These are phyloP conservation scores for Pterulicium gracile DNA, from an alignment of 1,284 basidiomycete species.

Conservation along the genomic window DNA sequence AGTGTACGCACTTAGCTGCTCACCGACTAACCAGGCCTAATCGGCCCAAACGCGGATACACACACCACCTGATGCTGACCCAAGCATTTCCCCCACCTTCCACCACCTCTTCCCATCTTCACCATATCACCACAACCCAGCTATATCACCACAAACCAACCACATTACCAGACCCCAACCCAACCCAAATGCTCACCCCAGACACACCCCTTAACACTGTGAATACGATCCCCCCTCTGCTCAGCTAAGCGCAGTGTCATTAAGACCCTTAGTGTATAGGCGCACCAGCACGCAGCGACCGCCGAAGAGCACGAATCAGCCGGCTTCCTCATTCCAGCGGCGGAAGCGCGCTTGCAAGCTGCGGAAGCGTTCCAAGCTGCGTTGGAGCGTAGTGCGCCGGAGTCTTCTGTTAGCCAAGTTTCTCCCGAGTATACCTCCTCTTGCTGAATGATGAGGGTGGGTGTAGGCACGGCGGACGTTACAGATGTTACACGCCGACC, in stretches of 20 bases:
- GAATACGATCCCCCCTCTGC: constrained; percentile 10
- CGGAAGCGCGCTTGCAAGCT: constrained; percentile 54
- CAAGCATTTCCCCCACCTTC: too few species aligned
- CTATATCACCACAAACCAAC: too few species aligned
- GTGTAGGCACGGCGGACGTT: constrained; percentile 66
- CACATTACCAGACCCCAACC: too few species aligned
- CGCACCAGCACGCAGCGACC: constrained; percentile 70
- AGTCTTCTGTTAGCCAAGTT: constrained; percentile 55
- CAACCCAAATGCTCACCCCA: not conserved
- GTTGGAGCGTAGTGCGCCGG: constrained; percentile 57
- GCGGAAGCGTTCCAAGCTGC: constrained; percentile 63
- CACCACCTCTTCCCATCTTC: too few species aligned
- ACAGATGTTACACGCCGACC: constrained; percentile 61
- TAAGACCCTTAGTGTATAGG: constrained; percentile 35
- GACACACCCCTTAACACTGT: constrained; percentile 31
- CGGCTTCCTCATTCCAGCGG: constrained; percentile 57
- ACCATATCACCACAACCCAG: too few species aligned
- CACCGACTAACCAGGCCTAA: too few species aligned
- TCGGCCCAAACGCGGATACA: too few species aligned
- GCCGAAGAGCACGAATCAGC: constrained; percentile 58
- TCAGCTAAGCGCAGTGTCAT: not conserved
- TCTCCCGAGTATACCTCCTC: too few species aligned
- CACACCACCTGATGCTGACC: too few species aligned
- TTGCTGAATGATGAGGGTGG: too few species aligned
- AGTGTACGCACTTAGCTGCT: too few species aligned